Conservation (phyloP, 805 yeast species). For the Candida ponderosae region DNA sequence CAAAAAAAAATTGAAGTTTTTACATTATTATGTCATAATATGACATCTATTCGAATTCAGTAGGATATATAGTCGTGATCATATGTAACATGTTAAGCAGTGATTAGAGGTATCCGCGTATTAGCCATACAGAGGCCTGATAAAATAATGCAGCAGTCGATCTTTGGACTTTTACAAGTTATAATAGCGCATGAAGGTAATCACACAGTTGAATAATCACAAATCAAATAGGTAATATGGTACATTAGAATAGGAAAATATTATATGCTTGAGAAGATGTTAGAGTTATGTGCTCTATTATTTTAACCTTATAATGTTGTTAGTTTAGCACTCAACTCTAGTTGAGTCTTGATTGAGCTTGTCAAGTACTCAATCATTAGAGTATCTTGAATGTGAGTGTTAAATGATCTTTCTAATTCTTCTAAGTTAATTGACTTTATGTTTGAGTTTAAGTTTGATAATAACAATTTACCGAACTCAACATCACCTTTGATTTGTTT, state of each 20-base stretch:
- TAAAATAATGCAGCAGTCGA: no score
- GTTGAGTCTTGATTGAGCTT: constrained; percentile 76
- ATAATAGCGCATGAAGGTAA: no score
- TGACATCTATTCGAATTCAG: no score
- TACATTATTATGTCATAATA: no score
- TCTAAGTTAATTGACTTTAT: constrained; percentile 39
- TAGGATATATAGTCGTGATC: no score
- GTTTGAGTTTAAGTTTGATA: constrained; percentile 46
- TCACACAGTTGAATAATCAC: neutral
- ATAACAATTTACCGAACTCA: constrained; percentile 59
- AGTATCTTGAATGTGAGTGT: constrained; percentile 70
- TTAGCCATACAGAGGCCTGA: no score
- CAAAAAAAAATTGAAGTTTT: no score
- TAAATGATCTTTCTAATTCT: constrained; percentile 52
- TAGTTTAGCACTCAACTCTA: constrained; percentile 69
- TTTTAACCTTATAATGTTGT: constrained; percentile 31
- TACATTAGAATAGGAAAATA: neutral
- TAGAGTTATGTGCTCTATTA: no score
- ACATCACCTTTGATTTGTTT: constrained; percentile 42
- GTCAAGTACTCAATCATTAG: constrained; percentile 77
- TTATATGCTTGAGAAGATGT: no score
- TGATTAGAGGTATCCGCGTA: no score
- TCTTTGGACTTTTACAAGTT: no score
- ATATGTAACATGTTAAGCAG: no score
- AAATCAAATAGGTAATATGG: constrained; percentile 7